These are phyloP conservation scores for Solanum hybrid DNA, from an alignment of 305 asterid genomes.

Conservation along the genomic window DNA sequence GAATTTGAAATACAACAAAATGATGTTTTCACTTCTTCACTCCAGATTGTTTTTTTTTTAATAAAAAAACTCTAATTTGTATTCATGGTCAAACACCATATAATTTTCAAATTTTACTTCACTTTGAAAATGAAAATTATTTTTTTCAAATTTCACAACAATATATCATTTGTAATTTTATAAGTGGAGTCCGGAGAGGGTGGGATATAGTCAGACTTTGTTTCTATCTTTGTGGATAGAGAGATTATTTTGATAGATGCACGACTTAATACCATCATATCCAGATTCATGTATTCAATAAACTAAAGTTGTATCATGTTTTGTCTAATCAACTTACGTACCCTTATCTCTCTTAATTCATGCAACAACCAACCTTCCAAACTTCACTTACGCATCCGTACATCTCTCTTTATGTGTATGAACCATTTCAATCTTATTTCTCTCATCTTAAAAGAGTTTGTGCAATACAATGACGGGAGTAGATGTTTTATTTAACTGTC, in stretches of 20 bases:
- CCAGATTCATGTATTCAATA: neutral
- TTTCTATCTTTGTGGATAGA: neutral
- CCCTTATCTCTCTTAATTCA: neutral
- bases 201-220: neutral
- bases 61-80: neutral
- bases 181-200: accelerated
- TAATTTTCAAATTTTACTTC: neutral
- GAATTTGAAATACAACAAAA: neutral
- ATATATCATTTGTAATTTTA: neutral
- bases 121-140: too few relatives aligned
- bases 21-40: neutral
- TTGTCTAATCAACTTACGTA: neutral
- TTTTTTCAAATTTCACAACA: too few relatives aligned
- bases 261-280: neutral
- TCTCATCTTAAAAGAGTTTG: neutral
- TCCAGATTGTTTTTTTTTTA: neutral
- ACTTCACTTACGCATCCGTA: neutral
- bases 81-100: neutral
- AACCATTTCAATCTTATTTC: neutral
- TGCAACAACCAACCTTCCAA: neutral
- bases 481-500: neutral
- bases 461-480: too few relatives aligned
- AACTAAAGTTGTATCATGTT: neutral
- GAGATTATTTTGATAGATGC: neutral
- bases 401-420: neutral